Evolutionary conservation across 23 red algal species (phyloP).

Genomic region (Pyropia yezoensis): DNA sequence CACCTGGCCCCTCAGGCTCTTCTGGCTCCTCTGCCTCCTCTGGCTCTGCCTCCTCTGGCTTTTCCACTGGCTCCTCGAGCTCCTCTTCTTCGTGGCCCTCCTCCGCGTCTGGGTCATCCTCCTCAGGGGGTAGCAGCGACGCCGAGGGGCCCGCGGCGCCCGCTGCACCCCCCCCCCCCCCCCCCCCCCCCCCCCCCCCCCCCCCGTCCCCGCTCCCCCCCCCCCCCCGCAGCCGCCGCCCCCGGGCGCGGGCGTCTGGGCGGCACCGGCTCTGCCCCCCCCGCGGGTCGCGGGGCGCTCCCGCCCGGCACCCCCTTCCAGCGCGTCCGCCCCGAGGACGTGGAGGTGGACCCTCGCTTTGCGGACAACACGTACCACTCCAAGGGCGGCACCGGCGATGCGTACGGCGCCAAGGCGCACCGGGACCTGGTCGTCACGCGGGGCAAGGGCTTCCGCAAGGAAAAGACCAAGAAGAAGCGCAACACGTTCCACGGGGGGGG

Average conservation of each 20-base stretch:
- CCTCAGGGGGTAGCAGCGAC: not conserved
- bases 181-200: not conserved
- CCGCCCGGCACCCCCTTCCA: conserved; percentile 36
- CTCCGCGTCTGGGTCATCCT: not conserved
- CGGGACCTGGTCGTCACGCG: conserved; percentile 36
- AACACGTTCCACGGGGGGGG: conserved; percentile 61
- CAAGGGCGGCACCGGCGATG: conserved; percentile 44
- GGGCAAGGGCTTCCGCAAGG: conserved; percentile 79
- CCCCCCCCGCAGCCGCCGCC: not conserved
- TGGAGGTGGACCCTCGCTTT: conserved; percentile 48
- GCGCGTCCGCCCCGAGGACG: conserved; percentile 39
- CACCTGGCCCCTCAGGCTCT: not conserved
- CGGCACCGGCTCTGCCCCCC: not conserved
- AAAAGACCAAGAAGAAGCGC: conserved; percentile 92
- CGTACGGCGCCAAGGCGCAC: conserved; percentile 56
- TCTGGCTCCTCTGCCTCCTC: not conserved
- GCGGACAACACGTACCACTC: conserved; percentile 70
- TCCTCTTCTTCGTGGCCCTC: not conserved
- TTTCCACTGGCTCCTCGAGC: not conserved
- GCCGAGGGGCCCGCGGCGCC: not conserved
- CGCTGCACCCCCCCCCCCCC: not conserved
- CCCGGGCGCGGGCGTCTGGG: not conserved
- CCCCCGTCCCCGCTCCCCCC: not conserved
- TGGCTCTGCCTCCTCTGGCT: not conserved
- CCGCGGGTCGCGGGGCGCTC: not conserved